These are phyloP conservation scores for Phytophthora capsici DNA, from an alignment of 352 stramenopile species.

Conservation along the genomic window DNA sequence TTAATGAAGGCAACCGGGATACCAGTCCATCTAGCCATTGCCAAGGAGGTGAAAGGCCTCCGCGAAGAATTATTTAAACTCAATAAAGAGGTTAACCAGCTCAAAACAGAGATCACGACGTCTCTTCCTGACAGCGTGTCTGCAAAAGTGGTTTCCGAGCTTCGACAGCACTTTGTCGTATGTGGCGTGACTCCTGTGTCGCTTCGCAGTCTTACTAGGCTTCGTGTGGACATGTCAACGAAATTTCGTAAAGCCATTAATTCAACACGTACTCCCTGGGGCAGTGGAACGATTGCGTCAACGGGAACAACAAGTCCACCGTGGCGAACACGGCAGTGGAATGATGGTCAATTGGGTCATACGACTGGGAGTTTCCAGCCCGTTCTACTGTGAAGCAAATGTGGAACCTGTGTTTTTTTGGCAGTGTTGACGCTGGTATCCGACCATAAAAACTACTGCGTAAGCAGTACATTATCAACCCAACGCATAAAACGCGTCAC, in stretches of 20 bases:
- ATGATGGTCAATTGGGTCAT: slow-evolving; percentile 6
- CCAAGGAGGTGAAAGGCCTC: too few species aligned
- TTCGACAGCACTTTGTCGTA: slow-evolving; percentile 7
- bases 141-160: neutral
- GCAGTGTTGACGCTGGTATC: slow-evolving; percentile 1
- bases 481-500: slow-evolving; percentile 6
- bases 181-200: slow-evolving; percentile 3
- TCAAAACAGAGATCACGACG: neutral
- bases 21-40: too few species aligned
- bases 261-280: neutral
- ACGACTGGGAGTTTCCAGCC: slow-evolving; percentile 8
- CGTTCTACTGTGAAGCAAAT: neutral
- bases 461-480: slow-evolving; percentile 14
- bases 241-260: too few species aligned
- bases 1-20: too few species aligned
- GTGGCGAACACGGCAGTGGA: slow-evolving; percentile 1
- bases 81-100: neutral
- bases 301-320: neutral
- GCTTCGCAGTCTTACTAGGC: neutral
- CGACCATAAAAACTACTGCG: slow-evolving; percentile 3
- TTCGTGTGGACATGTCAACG: too few species aligned
- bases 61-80: too few species aligned
- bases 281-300: too few species aligned
- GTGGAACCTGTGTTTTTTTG: slow-evolving; percentile 14
- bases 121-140: slow-evolving; percentile 1